phyloP scores from a whole-genome alignment of 139 green algal species.

The Closterium sp. region DNA sequence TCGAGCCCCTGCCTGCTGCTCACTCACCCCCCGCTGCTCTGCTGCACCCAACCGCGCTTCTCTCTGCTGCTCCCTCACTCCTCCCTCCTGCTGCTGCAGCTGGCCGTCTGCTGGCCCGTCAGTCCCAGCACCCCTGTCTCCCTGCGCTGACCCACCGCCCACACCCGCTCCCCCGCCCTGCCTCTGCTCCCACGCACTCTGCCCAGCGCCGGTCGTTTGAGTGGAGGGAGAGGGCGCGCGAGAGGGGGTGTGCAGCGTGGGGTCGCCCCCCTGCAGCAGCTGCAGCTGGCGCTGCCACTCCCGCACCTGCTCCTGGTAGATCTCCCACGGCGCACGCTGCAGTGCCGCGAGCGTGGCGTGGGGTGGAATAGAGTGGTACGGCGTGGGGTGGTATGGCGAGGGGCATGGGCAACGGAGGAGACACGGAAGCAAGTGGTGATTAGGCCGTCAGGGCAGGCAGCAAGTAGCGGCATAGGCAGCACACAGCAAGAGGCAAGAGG shows the following conservation, averaged over 20 bases:
- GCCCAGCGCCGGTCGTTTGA: not conserved
- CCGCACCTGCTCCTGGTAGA: not conserved
- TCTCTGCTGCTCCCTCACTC: not conserved
- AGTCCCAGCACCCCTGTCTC: not conserved
- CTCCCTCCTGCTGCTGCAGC: not conserved
- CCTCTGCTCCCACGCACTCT: not conserved
- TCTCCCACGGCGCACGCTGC: slow-evolving; percentile 25
- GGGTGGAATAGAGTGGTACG: not conserved
- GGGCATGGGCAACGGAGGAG: no score
- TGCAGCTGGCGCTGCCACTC: slow-evolving; percentile 19
- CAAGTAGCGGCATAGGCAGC: not conserved
- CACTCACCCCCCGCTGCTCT: not conserved
- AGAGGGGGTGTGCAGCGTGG: not conserved
- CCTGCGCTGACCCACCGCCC: not conserved
- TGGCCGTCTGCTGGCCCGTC: not conserved
- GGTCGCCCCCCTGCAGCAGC: not conserved
- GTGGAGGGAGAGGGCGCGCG: not conserved
- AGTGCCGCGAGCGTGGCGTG: not conserved
- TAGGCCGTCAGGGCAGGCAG: no score
- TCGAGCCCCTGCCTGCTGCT: not conserved
- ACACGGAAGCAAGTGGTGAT: no score
- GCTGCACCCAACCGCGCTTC: not conserved
- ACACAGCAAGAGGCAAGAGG: not conserved
- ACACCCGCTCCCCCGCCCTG: not conserved
- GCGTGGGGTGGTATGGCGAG: no score